Percentiles rank a stretch among this genome's conserved stretches.
Conservation (phyloP, 345 rosid genomes). For the Dipteronia sinensis region DNA sequence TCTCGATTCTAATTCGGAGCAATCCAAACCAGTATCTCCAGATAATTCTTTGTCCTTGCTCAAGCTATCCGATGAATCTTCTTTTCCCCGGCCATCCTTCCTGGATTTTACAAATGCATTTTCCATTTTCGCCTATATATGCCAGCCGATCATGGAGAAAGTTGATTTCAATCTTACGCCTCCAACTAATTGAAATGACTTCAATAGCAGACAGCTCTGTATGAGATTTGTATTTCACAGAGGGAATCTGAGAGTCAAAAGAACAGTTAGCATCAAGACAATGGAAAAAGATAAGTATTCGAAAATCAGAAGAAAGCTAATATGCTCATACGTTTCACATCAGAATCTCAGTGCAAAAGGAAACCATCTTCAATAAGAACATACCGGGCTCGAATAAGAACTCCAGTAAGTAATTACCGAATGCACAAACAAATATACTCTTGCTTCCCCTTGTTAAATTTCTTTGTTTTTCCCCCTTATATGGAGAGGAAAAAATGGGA, state of each 20-base stretch:
- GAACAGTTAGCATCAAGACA: constrained; percentile 24
- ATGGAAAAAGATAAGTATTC: background rate
- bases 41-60: constrained; percentile 29
- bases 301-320: constrained; percentile 13
- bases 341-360: background rate
- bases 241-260: constrained; percentile 34
- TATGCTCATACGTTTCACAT: constrained; percentile 9
- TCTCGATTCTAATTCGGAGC: constrained; percentile 30
- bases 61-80: constrained; percentile 38
- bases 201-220: constrained; percentile 4
- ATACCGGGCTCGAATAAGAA: background rate
- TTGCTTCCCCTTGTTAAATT: constrained; percentile 3
- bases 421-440: background rate
- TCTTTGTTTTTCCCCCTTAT: constrained; percentile 4
- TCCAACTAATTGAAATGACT: constrained; percentile 15
- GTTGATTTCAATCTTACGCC: constrained; percentile 27
- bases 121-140: constrained; percentile 49
- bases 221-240: constrained; percentile 16
- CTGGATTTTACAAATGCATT: constrained; percentile 32
- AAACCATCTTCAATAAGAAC: background rate
- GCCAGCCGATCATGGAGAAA: constrained; percentile 16
- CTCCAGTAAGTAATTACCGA: background rate
- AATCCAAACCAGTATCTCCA: constrained; percentile 20
- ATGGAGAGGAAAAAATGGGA: constrained; percentile 4
- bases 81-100: constrained; percentile 45